A percentile compares a stretch with the other conserved stretches of the same genome.
These are phyloP conservation scores for Blastocystis sp. DNA, from an alignment of 352 stramenopile species.

Conservation along the genomic window DNA sequence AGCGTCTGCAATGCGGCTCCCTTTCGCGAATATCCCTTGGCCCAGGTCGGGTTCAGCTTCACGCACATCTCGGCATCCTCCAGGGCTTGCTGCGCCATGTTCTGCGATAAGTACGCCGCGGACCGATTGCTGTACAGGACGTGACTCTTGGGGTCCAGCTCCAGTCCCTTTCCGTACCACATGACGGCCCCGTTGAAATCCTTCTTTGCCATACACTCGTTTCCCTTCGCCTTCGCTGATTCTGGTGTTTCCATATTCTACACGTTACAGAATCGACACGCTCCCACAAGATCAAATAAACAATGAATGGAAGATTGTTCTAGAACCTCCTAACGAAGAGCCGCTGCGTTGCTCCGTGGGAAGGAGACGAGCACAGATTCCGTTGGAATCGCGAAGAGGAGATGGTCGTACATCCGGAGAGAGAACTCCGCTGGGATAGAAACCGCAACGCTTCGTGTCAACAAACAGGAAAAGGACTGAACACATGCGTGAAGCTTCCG, in stretches of 20 bases:
- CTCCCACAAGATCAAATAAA: not conserved
- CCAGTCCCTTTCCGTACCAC: conserved; percentile 79
- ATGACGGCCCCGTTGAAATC: conserved; percentile 85
- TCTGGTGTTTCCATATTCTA: conserved; percentile 44
- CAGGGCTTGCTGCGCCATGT: conserved; percentile 79
- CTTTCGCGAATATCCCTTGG: conserved; percentile 92
- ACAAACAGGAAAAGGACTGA: conserved; percentile 7
- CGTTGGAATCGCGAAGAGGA: too few species aligned
- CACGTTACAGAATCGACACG: too few species aligned
- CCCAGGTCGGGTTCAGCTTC: conserved; percentile 80
- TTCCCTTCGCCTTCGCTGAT: conserved; percentile 81
- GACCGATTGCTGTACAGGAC: conserved; percentile 96
- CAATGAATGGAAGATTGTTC: not conserved
- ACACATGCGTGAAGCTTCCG: not conserved
- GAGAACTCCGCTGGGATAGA: too few species aligned
- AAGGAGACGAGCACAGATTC: too few species aligned
- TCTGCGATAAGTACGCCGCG: conserved; percentile 87
- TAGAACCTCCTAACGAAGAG: too few species aligned
- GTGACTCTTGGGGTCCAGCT: conserved; percentile 81
- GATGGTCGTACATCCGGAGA: too few species aligned
- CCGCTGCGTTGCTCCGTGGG: too few species aligned
- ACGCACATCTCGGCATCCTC: conserved; percentile 90
- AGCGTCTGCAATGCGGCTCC: conserved; percentile 88
- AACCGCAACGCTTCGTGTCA: too few species aligned
- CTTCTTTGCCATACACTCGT: conserved; percentile 80